Conservation (phyloP, 768 basidiomycete genomes). For the Calocybe gangraenosa region DNA sequence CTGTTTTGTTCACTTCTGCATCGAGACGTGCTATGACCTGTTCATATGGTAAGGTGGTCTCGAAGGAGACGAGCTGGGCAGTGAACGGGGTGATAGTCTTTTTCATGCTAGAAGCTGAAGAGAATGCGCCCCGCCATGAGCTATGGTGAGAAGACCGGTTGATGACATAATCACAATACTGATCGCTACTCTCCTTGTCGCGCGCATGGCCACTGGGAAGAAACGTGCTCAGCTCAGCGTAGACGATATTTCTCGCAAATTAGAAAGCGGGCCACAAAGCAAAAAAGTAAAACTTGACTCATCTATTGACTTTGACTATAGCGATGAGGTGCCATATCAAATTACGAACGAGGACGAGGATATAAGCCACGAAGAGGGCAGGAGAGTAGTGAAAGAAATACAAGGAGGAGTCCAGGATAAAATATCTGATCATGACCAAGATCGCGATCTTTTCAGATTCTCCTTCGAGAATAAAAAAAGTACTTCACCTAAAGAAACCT, state of each 20-base stretch:
- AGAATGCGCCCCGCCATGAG: no score
- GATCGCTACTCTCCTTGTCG: no score
- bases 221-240: conserved; percentile 29
- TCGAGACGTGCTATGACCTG: conserved; percentile 22
- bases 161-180: no score
- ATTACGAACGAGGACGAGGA: conserved; percentile 6
- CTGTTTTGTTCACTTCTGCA: conserved; percentile 17
- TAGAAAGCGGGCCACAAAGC: conserved; percentile 31
- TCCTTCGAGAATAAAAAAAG: conserved; percentile 6
- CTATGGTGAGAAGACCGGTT: no score
- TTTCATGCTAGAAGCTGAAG: conserved; percentile 12
- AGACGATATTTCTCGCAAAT: conserved; percentile 44
- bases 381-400: no score
- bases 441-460: conserved; percentile 9
- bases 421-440: background rate
- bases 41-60: conserved; percentile 18
- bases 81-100: conserved; percentile 19
- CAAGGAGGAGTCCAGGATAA: background rate
- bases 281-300: conserved; percentile 33
- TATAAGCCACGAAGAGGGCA: conserved; percentile 8
- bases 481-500: background rate
- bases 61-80: conserved; percentile 16
- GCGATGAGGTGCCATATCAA: conserved; percentile 12
- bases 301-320: no score
- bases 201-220: conserved; percentile 16